These are phyloP conservation scores for Thalassiosira profunda DNA, from an alignment of 108 stramenopile genomes.

Conservation along the genomic window DNA sequence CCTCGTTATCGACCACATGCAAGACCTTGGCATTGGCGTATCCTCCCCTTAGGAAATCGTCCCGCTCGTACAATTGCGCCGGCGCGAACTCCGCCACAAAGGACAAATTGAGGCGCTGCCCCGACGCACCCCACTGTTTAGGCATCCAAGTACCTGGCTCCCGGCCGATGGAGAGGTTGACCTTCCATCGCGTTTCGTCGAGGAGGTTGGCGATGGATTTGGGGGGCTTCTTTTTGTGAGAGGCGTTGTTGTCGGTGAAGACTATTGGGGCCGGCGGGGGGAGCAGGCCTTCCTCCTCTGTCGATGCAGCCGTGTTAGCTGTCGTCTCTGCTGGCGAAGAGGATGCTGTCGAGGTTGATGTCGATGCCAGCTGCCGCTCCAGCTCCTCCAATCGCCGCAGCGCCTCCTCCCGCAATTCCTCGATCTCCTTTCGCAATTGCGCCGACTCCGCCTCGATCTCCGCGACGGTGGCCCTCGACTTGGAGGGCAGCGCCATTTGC, in stretches of 20 bases:
- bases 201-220: conserved; percentile 33
- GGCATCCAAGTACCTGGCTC: conserved; percentile 86
- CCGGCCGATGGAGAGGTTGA: conserved; percentile 71
- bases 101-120: conserved; percentile 61
- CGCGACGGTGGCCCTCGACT: conserved; percentile 16
- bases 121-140: conserved; percentile 69
- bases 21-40: conserved; percentile 58
- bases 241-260: background rate
- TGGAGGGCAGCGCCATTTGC: conserved; percentile 2
- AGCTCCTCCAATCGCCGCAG: conserved; percentile 56
- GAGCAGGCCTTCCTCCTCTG: conserved; percentile 13
- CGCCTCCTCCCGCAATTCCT: conserved; percentile 66
- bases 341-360: background rate
- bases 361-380: conserved; percentile 38
- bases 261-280: conserved; percentile 25
- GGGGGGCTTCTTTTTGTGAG: conserved; percentile 9
- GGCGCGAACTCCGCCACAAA: conserved; percentile 65
- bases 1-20: conserved; percentile 37
- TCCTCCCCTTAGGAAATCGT: conserved; percentile 68
- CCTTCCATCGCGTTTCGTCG: conserved; percentile 69
- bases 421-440: conserved; percentile 61
- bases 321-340: background rate
- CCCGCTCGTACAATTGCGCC: conserved; percentile 60
- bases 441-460: conserved; percentile 49
- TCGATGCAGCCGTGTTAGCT: too few relatives aligned